Conservation (phyloP, 106 monocot species). For the Triglochin maritima region DNA sequence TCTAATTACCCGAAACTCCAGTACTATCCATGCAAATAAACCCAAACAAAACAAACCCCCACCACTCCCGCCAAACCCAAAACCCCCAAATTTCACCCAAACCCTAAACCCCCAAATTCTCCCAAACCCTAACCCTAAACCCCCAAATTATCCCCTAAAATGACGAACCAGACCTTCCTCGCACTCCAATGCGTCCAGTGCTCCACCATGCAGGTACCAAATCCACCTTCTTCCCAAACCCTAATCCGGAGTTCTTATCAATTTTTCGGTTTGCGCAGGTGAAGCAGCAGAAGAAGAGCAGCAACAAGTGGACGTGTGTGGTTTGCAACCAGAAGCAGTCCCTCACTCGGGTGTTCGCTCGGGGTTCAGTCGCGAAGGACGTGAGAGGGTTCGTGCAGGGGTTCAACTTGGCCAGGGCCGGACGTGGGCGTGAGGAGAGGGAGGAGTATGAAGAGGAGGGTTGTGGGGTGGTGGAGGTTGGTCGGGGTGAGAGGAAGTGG, state of each 20-base stretch:
- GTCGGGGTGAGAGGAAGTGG: neutral
- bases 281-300: conserved; percentile 48
- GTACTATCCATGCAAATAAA: too few relatives aligned
- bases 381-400: conserved; percentile 42
- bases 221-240: neutral
- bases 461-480: neutral
- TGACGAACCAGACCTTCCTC: conserved; percentile 21
- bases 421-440: neutral
- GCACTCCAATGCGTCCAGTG: conserved; percentile 42
- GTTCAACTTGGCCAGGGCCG: conserved; percentile 26
- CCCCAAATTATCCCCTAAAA: neutral
- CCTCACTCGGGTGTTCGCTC: conserved; percentile 30
- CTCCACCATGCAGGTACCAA: conserved; percentile 42
- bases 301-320: conserved; percentile 47
- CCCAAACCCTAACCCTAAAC: neutral
- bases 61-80: neutral
- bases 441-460: neutral
- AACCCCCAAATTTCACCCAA: neutral
- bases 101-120: too few relatives aligned
- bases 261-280: conserved; percentile 12
- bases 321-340: conserved; percentile 49
- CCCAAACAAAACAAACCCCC: too few relatives aligned
- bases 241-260: neutral
- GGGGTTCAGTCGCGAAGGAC: conserved; percentile 29
- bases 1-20: too few relatives aligned